Percentiles rank a stretch among this genome's conserved stretches.
Evolutionary conservation across 78 protist genomes (phyloP).

Genomic region (Dictyostelium purpureum): DNA sequence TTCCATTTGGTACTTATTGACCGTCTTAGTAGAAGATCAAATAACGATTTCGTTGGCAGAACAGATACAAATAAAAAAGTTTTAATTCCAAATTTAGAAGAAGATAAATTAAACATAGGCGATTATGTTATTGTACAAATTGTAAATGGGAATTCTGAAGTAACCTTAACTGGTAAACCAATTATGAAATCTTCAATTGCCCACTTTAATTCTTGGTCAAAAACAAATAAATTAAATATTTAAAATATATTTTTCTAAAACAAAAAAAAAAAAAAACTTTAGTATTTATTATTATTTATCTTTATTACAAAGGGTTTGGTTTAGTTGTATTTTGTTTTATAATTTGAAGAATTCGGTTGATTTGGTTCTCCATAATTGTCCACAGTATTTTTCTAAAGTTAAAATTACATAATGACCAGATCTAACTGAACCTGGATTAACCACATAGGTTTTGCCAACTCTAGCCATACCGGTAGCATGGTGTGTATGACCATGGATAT

Average conservation of each 20-base stretch:
- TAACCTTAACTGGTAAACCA: slow-evolving; percentile 54
- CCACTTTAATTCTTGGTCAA: not conserved
- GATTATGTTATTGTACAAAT: slow-evolving; percentile 56
- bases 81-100: not conserved
- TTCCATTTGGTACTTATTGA: slow-evolving; percentile 74
- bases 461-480: slow-evolving; percentile 21
- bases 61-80: slow-evolving; percentile 81
- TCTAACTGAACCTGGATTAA: slow-evolving; percentile 63
- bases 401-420: slow-evolving; percentile 15
- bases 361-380: slow-evolving; percentile 30
- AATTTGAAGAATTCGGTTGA: not conserved
- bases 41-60: slow-evolving; percentile 69
- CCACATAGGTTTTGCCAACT: slow-evolving; percentile 13
- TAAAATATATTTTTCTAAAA: not conserved
- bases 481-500: slow-evolving; percentile 78
- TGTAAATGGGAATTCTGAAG: slow-evolving; percentile 15
- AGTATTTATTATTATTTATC: not conserved
- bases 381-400: slow-evolving; percentile 10
- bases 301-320: not conserved
- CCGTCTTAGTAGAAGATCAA: slow-evolving; percentile 40
- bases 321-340: not conserved
- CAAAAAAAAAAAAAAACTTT: not conserved
- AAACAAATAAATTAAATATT: too few relatives aligned
- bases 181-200: slow-evolving; percentile 21
- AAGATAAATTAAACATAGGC: slow-evolving; percentile 3